phyloP scores from a whole-genome alignment of 495 filamentous ascomycete genomes.

The Penicillium fimorum region DNA sequence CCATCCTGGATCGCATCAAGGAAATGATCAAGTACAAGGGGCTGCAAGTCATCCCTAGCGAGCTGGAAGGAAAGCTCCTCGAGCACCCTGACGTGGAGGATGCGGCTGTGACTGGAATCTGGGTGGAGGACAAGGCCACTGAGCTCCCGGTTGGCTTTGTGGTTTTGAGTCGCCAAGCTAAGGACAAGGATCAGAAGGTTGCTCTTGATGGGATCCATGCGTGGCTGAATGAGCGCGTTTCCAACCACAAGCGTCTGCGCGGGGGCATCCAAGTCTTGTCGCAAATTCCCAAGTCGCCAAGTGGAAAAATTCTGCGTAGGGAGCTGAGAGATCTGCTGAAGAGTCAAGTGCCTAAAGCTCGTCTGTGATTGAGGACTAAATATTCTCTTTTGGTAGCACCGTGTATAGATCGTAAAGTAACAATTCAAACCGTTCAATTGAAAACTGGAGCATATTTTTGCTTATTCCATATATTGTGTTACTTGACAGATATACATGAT shows the following conservation, averaged over 20 bases:
- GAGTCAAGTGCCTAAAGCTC: constrained; percentile 18
- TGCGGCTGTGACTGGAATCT: constrained; percentile 65
- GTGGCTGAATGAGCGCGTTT: constrained; percentile 52
- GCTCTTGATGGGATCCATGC: constrained; percentile 24
- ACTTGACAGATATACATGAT: not conserved
- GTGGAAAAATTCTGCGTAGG: constrained; percentile 77
- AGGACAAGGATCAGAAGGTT: constrained; percentile 35
- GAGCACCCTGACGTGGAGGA: constrained; percentile 68
- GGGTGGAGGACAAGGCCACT: constrained; percentile 60
- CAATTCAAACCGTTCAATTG: constrained; percentile 1
- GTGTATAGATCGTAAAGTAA: constrained; percentile 1
- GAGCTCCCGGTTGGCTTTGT: constrained; percentile 78
- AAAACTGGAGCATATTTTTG: not conserved
- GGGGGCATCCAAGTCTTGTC: constrained; percentile 75
- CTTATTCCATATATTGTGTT: not conserved
- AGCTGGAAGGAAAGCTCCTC: constrained; percentile 68
- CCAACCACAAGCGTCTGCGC: constrained; percentile 65
- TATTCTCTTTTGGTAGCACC: not conserved
- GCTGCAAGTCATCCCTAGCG: constrained; percentile 75
- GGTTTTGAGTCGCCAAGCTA: constrained; percentile 42
- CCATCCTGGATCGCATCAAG: constrained; percentile 71
- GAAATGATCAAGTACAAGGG: constrained; percentile 80
- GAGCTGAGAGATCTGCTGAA: constrained; percentile 46
- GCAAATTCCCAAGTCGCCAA: constrained; percentile 70
- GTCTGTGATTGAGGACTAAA: constrained; percentile 9